Percentiles rank a stretch among this genome's conserved stretches.
phyloP scores from a whole-genome alignment of 257 asterid genomes.

The Scutellaria minor region DNA sequence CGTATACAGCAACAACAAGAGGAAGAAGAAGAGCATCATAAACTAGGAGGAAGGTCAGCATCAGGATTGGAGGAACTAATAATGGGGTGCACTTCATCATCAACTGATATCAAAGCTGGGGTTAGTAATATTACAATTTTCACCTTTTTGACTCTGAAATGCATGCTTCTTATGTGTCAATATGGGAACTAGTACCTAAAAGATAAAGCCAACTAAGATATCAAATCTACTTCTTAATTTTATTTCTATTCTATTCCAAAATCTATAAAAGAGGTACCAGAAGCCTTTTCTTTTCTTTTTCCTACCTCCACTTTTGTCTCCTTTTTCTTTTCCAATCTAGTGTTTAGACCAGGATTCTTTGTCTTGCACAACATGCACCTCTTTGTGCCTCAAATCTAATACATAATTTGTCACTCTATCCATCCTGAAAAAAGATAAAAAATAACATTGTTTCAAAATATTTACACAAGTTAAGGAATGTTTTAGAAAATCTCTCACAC shows the following conservation, averaged over 20 bases:
- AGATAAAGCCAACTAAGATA: neutral
- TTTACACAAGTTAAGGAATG: too few relatives aligned
- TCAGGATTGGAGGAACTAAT: slow-evolving; percentile 97
- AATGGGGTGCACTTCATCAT: slow-evolving; percentile 81
- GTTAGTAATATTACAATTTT: slow-evolving; percentile 51
- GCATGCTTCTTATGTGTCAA: slow-evolving; percentile 33
- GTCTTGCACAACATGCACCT: too few relatives aligned
- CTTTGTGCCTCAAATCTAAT: too few relatives aligned
- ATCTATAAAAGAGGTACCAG: slow-evolving; percentile 25
- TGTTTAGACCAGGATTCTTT: neutral
- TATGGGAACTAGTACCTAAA: slow-evolving; percentile 14
- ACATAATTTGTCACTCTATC: too few relatives aligned
- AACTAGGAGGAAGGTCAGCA: slow-evolving; percentile 79
- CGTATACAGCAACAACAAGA: slow-evolving; percentile 41
- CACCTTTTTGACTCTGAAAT: slow-evolving; percentile 33
- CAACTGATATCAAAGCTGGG: slow-evolving; percentile 64
- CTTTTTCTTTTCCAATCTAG: slow-evolving; percentile 41
- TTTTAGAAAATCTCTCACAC: too few relatives aligned
- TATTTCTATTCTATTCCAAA: neutral
- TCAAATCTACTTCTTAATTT: slow-evolving; percentile 8
- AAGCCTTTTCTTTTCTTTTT: slow-evolving; percentile 37
- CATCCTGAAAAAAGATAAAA: too few relatives aligned
- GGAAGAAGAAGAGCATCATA: slow-evolving; percentile 61
- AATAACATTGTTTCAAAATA: too few relatives aligned
- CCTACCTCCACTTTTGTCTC: slow-evolving; percentile 40